Evolutionary conservation across 1,139 yeast species (phyloP), one percentile per base, ranked within the genome.

Genomic region (Suhomyces chickasaworum): DNA sequence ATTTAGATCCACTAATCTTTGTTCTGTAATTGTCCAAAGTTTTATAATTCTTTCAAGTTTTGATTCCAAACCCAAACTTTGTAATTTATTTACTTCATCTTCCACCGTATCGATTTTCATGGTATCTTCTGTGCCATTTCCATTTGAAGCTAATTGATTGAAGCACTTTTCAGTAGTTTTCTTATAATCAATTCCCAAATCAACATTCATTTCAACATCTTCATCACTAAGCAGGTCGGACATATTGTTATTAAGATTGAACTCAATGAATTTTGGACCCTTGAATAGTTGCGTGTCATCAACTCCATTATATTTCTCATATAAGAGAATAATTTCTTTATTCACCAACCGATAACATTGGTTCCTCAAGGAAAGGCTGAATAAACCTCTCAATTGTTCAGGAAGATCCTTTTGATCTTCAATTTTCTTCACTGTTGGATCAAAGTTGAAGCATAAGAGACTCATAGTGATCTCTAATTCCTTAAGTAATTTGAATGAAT

Each of bases 381-480:
- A 76, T 29, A 84, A 60, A 22, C 68, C 64, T 37, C 75, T 66
- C 51, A 84, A 63, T 50, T 77, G 80, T 22, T 68, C 68, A 0
- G 90, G 90, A 33, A 84, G 59, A 48, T 71, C 77, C 38, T 64
- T 63, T 52, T 71, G 75, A 17, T 69, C 71, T 30, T 65, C 68
- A 3, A 68, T 58, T 18, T 67, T 60, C 22, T 61, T 61, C 5
- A 62, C 48, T 3, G 53, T 46, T n/a, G 75, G 68, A 49, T 73
- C 78, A 53, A 74, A 73, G 42, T 64, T 69, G 53, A 82, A 81
- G 54, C 87, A 83, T 27, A 86, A 66, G 43, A 83, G 68, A 45
- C 89, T 83, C 89, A 86, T 84, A 8, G 89, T 81, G 30, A 83
- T 67, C 57, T 86, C 91, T 51, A 86, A 66, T 53, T 85, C 89